Conservation (phyloP, 129 eudicot genomes). For the Centella asiatica region DNA sequence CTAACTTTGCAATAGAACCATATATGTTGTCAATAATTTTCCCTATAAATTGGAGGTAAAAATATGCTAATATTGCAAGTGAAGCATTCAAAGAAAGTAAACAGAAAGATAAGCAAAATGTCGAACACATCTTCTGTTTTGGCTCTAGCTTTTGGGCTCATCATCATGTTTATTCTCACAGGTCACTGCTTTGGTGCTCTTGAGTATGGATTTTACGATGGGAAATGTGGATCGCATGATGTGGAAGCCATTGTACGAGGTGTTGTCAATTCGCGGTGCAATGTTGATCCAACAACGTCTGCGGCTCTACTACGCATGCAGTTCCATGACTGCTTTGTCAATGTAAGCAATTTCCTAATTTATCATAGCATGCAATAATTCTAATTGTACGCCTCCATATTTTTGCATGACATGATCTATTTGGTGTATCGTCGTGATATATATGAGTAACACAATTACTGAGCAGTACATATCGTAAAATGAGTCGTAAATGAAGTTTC, state of each 20-base stretch:
- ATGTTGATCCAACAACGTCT: slow-evolving; percentile 26
- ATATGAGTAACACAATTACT: no score
- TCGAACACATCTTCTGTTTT: no score
- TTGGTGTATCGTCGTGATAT: no score
- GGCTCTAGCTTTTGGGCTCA: slow-evolving; percentile 17
- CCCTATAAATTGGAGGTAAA: no score
- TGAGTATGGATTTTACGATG: slow-evolving; percentile 40
- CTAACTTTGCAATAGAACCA: no score
- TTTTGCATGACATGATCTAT: no score
- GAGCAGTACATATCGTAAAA: no score
- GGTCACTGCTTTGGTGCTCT: slow-evolving; percentile 29
- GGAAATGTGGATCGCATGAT: slow-evolving; percentile 30
- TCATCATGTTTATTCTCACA: slow-evolving; percentile 19
- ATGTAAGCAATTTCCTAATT: slow-evolving; percentile 11
- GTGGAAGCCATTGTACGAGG: slow-evolving; percentile 37
- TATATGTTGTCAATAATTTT: no score
- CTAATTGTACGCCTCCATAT: background rate
- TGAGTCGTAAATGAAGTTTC: no score
- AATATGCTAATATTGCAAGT: no score
- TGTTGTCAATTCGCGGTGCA: slow-evolving; percentile 15
- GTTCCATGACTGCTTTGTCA: slow-evolving; percentile 77
- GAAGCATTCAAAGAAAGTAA: no score
- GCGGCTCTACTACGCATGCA: slow-evolving; percentile 69
- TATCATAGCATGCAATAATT: background rate
- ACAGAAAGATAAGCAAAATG: no score